Percentiles rank a stretch among this genome's conserved stretches.
Evolutionary conservation across 805 yeast genomes (phyloP).

Genomic region (Ogataea naganishii): DNA sequence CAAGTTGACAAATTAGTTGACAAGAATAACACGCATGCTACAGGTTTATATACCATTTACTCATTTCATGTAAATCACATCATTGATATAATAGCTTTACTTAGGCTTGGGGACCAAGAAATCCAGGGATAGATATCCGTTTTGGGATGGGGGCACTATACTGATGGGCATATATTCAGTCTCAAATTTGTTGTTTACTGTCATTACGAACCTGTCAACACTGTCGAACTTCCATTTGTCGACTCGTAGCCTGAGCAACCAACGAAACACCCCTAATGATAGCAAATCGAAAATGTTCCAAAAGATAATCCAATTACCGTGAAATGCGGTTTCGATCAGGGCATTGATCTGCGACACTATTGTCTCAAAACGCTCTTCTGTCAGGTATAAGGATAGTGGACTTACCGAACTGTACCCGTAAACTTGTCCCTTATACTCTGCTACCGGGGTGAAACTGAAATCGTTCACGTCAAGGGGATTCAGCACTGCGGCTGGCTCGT

Average conservation of each 20-base stretch:
- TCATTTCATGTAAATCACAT: not conserved
- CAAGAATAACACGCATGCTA: not conserved
- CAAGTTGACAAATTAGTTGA: conserved; percentile 6
- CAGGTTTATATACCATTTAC: not conserved
- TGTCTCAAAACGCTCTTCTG: conserved; percentile 27
- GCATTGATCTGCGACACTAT: conserved; percentile 39
- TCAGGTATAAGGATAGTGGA: conserved; percentile 34
- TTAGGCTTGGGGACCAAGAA: conserved; percentile 40
- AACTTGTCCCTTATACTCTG: conserved; percentile 29
- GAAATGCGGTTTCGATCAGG: conserved; percentile 29
- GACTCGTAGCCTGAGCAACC: conserved; percentile 21
- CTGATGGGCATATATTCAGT: conserved; percentile 19
- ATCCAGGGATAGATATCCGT: conserved; percentile 52
- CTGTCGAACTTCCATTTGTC: conserved; percentile 24
- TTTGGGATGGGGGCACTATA: conserved; percentile 40
- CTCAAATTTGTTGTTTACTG: conserved; percentile 19
- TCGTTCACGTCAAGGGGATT: conserved; percentile 7
- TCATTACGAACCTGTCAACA: conserved; percentile 34
- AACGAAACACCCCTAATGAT: conserved; percentile 32
- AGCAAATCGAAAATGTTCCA: conserved; percentile 33
- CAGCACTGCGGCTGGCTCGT: conserved; percentile 52
- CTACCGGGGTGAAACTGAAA: conserved; percentile 26
- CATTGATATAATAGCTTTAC: not conserved
- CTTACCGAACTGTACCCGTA: conserved; percentile 49
- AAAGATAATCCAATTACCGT: conserved; percentile 30